Percentiles rank a stretch among this genome's conserved stretches.
These are phyloP conservation scores for Pisolithus microcarpus DNA, from an alignment of 768 basidiomycete species.

Conservation along the genomic window DNA sequence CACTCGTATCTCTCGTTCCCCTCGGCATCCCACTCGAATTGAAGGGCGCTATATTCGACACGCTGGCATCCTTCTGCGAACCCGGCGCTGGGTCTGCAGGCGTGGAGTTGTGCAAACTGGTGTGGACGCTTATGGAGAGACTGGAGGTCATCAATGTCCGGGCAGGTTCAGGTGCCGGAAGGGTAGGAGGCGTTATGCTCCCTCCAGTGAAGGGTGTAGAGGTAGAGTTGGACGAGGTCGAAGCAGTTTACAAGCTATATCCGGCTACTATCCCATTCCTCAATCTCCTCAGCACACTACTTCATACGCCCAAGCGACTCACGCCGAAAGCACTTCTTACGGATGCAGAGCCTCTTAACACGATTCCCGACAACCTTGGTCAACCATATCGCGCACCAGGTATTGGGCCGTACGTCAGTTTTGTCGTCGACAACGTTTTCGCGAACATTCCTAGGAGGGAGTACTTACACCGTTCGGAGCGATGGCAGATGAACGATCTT, in stretches of 20 bases:
- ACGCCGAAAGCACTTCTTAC: slow-evolving; percentile 51
- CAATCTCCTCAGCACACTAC: slow-evolving; percentile 68
- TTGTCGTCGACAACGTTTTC: slow-evolving; percentile 87
- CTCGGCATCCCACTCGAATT: slow-evolving; percentile 82
- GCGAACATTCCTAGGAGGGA: slow-evolving; percentile 68
- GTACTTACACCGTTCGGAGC: slow-evolving; percentile 65
- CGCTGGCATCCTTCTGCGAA: slow-evolving; percentile 74
- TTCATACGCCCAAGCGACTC: slow-evolving; percentile 75
- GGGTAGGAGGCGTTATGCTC: slow-evolving; percentile 27
- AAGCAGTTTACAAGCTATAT: slow-evolving; percentile 69
- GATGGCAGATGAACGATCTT: slow-evolving; percentile 82
- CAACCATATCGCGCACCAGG: slow-evolving; percentile 76
- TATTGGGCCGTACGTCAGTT: slow-evolving; percentile 74
- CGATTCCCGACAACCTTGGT: slow-evolving; percentile 75
- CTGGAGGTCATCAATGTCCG: slow-evolving; percentile 79
- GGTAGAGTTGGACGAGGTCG: slow-evolving; percentile 82
- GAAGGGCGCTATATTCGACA: slow-evolving; percentile 78
- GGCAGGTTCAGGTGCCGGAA: slow-evolving; percentile 28
- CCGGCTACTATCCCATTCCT: slow-evolving; percentile 88
- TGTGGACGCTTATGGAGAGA: slow-evolving; percentile 82
- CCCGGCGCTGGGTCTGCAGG: slow-evolving; percentile 69
- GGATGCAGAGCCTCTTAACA: slow-evolving; percentile 57
- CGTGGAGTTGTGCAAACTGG: slow-evolving; percentile 72
- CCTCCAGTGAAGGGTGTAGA: slow-evolving; percentile 72
- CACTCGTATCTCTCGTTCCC: slow-evolving; percentile 70